These are phyloP conservation scores for Dothistroma pini DNA, from an alignment of 2,329 filamentous ascomycete genomes.

Conservation along the genomic window DNA sequence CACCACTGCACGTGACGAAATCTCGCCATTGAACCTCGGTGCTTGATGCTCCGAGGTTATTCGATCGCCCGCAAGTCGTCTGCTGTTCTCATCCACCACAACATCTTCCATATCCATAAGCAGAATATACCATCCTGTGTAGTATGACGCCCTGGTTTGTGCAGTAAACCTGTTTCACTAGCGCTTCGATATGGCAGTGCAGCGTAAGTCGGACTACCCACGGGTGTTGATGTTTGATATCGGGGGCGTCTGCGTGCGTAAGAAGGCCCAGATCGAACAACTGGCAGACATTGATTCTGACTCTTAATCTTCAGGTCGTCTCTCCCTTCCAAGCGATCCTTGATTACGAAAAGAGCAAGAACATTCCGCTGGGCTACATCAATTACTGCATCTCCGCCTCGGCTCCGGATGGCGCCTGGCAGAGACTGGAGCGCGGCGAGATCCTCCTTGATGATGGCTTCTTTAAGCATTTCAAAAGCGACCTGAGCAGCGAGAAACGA, in stretches of 20 bases:
- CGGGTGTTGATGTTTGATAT: slow-evolving; percentile 90
- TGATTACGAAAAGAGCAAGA: slow-evolving; percentile 74
- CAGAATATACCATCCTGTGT: neutral
- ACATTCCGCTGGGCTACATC: slow-evolving; percentile 83
- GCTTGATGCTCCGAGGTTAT: neutral
- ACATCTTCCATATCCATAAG: neutral
- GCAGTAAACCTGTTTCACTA: slow-evolving; percentile 21
- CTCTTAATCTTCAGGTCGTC: slow-evolving; percentile 60
- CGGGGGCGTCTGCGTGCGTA: slow-evolving; percentile 89
- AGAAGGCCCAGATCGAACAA: neutral
- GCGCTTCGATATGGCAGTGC: slow-evolving; percentile 23
- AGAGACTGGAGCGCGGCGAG: slow-evolving; percentile 79
- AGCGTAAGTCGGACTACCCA: slow-evolving; percentile 40
- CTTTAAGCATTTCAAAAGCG: slow-evolving; percentile 70
- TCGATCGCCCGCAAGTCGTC: neutral
- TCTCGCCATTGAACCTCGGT: neutral
- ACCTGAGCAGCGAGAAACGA: slow-evolving; percentile 62
- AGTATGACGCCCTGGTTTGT: slow-evolving; percentile 2
- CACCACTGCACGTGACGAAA: neutral
- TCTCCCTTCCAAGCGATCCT: slow-evolving; percentile 92
- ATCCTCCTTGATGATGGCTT: slow-evolving; percentile 71
- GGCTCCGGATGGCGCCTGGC: slow-evolving; percentile 79
- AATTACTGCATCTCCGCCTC: slow-evolving; percentile 83
- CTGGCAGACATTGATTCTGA: neutral
- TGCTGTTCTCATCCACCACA: neutral